Evolutionary conservation across 2,329 filamentous ascomycete species (phyloP), one percentile per base, ranked within the genome.

Genomic region (Fusarium aywerte): DNA sequence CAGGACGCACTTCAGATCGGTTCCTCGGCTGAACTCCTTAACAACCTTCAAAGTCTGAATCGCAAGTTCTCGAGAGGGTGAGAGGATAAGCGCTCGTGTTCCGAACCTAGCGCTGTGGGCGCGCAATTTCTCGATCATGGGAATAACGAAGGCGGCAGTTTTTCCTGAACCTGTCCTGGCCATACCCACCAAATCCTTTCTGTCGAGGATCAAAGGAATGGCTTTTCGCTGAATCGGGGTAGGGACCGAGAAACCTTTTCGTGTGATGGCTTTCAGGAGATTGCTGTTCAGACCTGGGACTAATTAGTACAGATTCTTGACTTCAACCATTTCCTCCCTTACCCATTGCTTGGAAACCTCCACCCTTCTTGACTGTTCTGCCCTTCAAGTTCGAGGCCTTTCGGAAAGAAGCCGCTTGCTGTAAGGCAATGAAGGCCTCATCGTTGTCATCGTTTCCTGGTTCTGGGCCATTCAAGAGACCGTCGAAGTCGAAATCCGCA

Each of bases 161-260:
- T 99, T 99, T 82, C 96, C 96, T 20, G 94, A 98, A 76, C 96
- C 96, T n/a, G 96, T 99, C 69, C 96, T 87, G 9, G 96, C 96
- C 96, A 99, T 99, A 69, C 94, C 96, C 23, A 99, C 95, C n/a
- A 98, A 92, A 84, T 99, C 96, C 80, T 93, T 92, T 53, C 91
- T 88, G 64, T 96, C 92, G 71, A 98, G 84, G 55, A 99, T 89
- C 55, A 98, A 83, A 5, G 96, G 96, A 45, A 99, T 97, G 3
- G 96, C 92, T 80, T 98, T 98, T 71, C 96, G 89, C 82, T 99
- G 96, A 78, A 99, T 99, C 0, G 96, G 96, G 0, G 96, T 99
- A 5, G 96, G 96, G 4, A 98, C 92, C 1, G 91, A 93, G 80
- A 97, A 99, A 16, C 96, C 96, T 80, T 98, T 99, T 72, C 92